A percentile compares a stretch with the other conserved stretches of the same genome.
These are phyloP conservation scores for Kwoniella sp. DNA, from an alignment of 768 basidiomycete genomes.

Conservation along the genomic window DNA sequence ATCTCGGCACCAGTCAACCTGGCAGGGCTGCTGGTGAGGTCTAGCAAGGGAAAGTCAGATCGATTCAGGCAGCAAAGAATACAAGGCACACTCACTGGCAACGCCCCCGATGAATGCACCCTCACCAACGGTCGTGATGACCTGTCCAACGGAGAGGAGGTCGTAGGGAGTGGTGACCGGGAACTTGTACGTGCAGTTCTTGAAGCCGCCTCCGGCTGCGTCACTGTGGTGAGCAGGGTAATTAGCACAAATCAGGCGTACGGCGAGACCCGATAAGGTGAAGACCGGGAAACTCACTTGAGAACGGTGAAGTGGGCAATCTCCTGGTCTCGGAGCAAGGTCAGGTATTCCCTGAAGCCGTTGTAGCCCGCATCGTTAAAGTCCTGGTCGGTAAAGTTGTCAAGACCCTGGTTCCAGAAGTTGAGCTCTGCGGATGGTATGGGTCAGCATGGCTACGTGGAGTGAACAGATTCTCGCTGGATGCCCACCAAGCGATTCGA, in stretches of 20 bases:
- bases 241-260: background rate
- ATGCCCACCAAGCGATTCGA: conserved; percentile 19
- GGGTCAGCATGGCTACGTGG: too few species aligned
- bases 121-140: conserved; percentile 27
- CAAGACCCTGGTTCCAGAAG: conserved; percentile 24
- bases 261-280: background rate
- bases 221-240: conserved; percentile 4
- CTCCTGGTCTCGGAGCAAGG: conserved; percentile 24
- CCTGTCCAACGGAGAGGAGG: conserved; percentile 13
- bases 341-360: conserved; percentile 15
- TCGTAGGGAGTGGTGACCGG: conserved; percentile 15
- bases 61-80: background rate
- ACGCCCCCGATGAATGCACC: conserved; percentile 24
- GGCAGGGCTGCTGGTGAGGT: conserved; percentile 11
- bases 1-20: conserved; percentile 15
- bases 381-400: conserved; percentile 24
- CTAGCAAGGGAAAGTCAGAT: too few species aligned
- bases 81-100: conserved; percentile 12
- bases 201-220: conserved; percentile 21
- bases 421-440: conserved; percentile 9
- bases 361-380: conserved; percentile 19
- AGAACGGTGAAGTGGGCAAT: conserved; percentile 28
- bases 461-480: too few species aligned
- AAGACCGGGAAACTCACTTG: conserved; percentile 18
- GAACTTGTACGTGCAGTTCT: conserved; percentile 30